Evolutionary conservation across 108 stramenopile genomes (phyloP), one percentile per base, ranked within the genome.

Genomic region (Skeletonema grethae): DNA sequence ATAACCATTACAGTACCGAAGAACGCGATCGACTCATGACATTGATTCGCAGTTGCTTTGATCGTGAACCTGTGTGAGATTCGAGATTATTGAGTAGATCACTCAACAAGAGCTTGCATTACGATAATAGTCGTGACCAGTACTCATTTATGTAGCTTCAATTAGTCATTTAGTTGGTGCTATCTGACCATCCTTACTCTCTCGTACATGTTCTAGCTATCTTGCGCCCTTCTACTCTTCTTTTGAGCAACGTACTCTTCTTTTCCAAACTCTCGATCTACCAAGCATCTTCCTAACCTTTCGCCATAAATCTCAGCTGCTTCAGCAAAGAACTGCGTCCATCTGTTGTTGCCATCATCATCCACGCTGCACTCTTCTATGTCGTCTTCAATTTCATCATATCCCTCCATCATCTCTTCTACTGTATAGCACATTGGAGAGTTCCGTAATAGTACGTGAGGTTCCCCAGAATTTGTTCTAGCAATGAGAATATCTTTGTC

Each of bases 1-100:
- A 95, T 55, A 89, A 85, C 79, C 89, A 87, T 15, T 95, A 88
- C 69, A 87, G 89, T 6, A 57, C 59, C 6, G 80, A 75, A 31
- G 94, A 95, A 67, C 80, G 88, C 15, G 67, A 72, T 8, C 62
- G 85, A 53, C 71, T 91, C 43, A 70, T 79, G 35, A 24, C 63
- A 20, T 46, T 86, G 39, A 81, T 81, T 55, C 73, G 61, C 41
- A 66, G 66, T 30, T 43, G 63, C 28, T 62, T 69, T 56, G 80
- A 67, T 11, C 66, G 72, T 34, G 22, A 39, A 61, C 5, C 46
- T 18, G 46, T 48, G 46, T 48, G 18, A 48, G 16, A 38, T 38
- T 0, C 25, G 25, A 28, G 25, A 28, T 0, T 28, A 28, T 28
- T 28, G 25, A 28, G 25, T 28, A 28, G 25, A 1, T 28, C 25